These are phyloP conservation scores for Ajuga chamaepitys DNA, from an alignment of 257 asterid species.

Conservation along the genomic window DNA sequence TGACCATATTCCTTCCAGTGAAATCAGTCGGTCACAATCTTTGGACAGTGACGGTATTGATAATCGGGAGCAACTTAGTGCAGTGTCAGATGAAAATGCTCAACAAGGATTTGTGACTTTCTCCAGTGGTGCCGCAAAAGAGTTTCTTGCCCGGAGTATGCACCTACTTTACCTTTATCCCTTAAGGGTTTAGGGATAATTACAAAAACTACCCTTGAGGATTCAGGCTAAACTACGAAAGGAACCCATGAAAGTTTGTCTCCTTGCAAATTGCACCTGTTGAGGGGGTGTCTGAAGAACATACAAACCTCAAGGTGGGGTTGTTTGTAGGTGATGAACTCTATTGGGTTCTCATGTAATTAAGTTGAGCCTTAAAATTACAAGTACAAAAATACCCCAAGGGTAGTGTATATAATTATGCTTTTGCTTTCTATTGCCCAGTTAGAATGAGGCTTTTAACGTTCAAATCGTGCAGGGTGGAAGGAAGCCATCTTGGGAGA, in stretches of 20 bases:
- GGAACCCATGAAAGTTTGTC: not conserved
- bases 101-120: conserved; percentile 29
- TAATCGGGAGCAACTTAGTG: conserved; percentile 18
- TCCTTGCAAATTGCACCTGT: too few species aligned
- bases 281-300: too few species aligned
- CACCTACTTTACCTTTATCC: conserved; percentile 14
- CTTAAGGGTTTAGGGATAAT: not conserved
- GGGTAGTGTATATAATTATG: not conserved
- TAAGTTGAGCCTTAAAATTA: not conserved
- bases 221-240: not conserved
- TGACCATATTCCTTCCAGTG: conserved; percentile 23
- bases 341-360: too few species aligned
- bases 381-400: not conserved
- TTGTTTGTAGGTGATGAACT: too few species aligned
- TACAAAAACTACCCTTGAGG: not conserved
- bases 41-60: conserved; percentile 16
- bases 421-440: not conserved
- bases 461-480: conserved; percentile 59
- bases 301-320: too few species aligned
- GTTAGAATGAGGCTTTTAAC: conserved; percentile 1
- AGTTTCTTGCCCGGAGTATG: conserved; percentile 70
- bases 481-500: conserved; percentile 68
- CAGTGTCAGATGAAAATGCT: conserved; percentile 25
- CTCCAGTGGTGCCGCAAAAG: conserved; percentile 48
- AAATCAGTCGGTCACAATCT: conserved; percentile 30